A percentile compares a stretch with the other conserved stretches of the same genome.
phyloP scores from a whole-genome alignment of 352 stramenopile species.

The Globisporangium sylvaticum region DNA sequence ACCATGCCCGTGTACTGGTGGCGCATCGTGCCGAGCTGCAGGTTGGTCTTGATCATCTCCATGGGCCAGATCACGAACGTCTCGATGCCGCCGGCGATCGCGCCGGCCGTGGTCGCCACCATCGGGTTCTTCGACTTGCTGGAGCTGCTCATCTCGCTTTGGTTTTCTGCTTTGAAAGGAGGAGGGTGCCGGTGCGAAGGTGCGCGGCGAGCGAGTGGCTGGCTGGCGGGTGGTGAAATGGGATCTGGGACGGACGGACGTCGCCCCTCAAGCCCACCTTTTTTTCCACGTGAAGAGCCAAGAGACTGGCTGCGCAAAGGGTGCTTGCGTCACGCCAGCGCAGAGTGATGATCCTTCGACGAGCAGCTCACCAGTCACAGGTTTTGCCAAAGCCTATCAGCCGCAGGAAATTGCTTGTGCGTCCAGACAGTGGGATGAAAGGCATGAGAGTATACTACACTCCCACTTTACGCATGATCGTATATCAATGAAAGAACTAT shows the following conservation, averaged over 20 bases:
- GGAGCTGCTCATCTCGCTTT: slow-evolving; percentile 16
- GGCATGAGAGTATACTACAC: background rate
- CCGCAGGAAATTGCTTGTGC: slow-evolving; percentile 5
- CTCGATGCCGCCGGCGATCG: slow-evolving; percentile 88
- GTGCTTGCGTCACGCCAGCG: background rate
- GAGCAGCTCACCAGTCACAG: slow-evolving; percentile 3
- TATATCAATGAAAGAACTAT: background rate
- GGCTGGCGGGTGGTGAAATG: background rate
- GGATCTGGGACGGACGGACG: background rate
- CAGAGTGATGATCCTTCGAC: background rate
- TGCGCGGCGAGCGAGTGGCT: background rate
- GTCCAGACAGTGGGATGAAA: background rate
- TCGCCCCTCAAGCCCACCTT: background rate
- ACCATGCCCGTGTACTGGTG: slow-evolving; percentile 72
- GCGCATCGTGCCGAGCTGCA: slow-evolving; percentile 86
- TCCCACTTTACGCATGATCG: background rate
- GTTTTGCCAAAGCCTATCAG: background rate
- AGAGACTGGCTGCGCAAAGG: background rate
- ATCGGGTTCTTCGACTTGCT: slow-evolving; percentile 77
- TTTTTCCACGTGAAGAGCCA: slow-evolving; percentile 4
- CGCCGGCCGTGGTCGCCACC: slow-evolving; percentile 76
- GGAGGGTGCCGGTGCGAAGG: background rate
- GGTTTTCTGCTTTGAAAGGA: background rate
- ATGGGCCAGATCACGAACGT: slow-evolving; percentile 89
- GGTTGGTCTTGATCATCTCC: slow-evolving; percentile 95